A percentile compares a stretch with the other conserved stretches of the same genome.
Evolutionary conservation across 1,284 basidiomycete species (phyloP).

Genomic region (Naganishia sp.): DNA sequence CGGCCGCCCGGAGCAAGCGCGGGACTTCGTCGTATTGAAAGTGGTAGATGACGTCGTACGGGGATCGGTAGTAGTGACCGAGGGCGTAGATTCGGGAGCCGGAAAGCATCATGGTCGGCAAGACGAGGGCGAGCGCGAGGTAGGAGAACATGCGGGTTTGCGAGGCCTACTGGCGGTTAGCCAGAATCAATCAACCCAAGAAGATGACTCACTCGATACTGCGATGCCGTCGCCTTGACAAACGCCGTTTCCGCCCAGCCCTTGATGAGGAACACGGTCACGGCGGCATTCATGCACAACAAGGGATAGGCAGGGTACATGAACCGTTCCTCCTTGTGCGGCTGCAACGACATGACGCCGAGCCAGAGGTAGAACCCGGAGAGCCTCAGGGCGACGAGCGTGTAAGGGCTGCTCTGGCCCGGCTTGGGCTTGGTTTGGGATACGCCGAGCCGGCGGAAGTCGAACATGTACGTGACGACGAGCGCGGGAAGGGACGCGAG

Average conservation of each 20-base stretch:
- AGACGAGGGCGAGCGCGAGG: constrained; percentile 70
- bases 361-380: constrained; percentile 89
- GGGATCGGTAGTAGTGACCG: constrained; percentile 87
- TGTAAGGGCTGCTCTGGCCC: constrained; percentile 69
- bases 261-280: constrained; percentile 75
- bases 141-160: constrained; percentile 71
- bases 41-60: constrained; percentile 70
- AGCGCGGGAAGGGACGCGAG: constrained; percentile 77
- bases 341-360: constrained; percentile 72
- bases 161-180: constrained; percentile 63
- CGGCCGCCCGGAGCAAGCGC: constrained; percentile 73
- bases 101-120: constrained; percentile 69
- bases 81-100: constrained; percentile 76
- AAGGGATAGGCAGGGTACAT: constrained; percentile 94
- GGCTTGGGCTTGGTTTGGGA: constrained; percentile 60
- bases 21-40: constrained; percentile 81
- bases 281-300: constrained; percentile 90
- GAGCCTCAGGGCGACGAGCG: constrained; percentile 71
- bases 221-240: constrained; percentile 72
- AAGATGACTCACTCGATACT: constrained; percentile 66
- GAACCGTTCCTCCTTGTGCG: constrained; percentile 98
- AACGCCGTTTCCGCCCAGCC: constrained; percentile 82
- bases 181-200: constrained; percentile 22
- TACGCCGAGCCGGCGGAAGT: constrained; percentile 75
- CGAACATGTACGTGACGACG: constrained; percentile 70